Percentiles rank a stretch among this genome's conserved stretches.
These are phyloP conservation scores for Cladosporium sp. DNA, from an alignment of 2,329 filamentous ascomycete species.

Conservation along the genomic window DNA sequence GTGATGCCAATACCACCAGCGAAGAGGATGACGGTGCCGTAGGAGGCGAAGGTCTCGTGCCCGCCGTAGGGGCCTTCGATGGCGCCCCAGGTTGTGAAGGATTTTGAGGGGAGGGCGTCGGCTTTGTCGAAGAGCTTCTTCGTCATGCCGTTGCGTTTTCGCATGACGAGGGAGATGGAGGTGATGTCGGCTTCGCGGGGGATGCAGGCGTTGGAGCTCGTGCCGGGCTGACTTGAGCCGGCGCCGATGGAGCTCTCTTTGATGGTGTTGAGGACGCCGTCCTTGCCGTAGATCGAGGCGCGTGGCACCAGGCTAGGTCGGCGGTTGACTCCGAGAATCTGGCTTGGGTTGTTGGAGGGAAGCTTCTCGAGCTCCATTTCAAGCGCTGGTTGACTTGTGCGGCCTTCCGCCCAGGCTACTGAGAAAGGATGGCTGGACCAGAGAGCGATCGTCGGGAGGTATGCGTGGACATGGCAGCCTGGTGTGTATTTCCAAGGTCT, in stretches of 20 bases:
- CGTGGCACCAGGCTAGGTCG: conserved; percentile 11
- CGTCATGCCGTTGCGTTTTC: conserved; percentile 69
- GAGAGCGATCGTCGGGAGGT: conserved; percentile 45
- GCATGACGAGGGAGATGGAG: conserved; percentile 63
- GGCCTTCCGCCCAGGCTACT: conserved; percentile 41
- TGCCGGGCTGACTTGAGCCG: conserved; percentile 10
- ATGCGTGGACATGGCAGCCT: conserved; percentile 56
- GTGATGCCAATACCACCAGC: conserved; percentile 77
- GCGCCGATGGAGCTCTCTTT: not conserved
- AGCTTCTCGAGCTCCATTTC: conserved; percentile 32
- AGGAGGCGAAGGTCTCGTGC: conserved; percentile 63
- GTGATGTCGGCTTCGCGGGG: conserved; percentile 31
- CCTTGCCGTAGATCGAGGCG: conserved; percentile 11
- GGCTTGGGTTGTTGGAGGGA: conserved; percentile 10
- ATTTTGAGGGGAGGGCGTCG: conserved; percentile 53
- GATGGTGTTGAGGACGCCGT: conserved; percentile 10
- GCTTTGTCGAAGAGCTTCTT: conserved; percentile 63
- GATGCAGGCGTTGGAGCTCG: conserved; percentile 18
- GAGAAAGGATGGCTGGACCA: conserved; percentile 46
- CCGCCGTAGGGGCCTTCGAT: conserved; percentile 74
- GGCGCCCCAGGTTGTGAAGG: conserved; percentile 57
- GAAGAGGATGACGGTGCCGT: conserved; percentile 72
- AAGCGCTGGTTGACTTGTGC: conserved; percentile 18
- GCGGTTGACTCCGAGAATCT: conserved; percentile 4
- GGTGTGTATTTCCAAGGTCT: conserved; percentile 48